Base-by-base conservation (phyloP, 176 grass and related monocot genomes). In the Juncus effusus region DNA sequence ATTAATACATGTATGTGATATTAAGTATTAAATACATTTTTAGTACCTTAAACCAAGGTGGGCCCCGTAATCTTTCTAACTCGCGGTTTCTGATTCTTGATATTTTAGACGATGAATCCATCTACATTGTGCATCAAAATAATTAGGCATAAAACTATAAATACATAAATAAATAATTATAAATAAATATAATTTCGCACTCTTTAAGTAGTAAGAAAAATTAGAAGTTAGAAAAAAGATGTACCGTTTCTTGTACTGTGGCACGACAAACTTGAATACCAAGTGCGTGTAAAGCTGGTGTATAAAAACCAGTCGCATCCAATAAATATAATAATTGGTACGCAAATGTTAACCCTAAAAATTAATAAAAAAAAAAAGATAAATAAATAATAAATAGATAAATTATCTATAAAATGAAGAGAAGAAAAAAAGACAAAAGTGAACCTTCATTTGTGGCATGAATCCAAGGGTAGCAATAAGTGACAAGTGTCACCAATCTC, bases 391-490 rank as follows among this genome's bases (percentile, higher is more conserved):
- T 70, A 62, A 39, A 59, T 13, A 71, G 36, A 62, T 37, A 54
- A 6, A 47, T 60, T 56, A 68, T 65, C 45, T 52, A 19, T 39
- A 61, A 13, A 64, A 65, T 66, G 12, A 36, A 58, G 36, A 15
- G 61, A 7, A 1, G 57, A 49, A 35, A 54, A 53, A 60, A 44
- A 7, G 71, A 36, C 73, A 74, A 42, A 19, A 37, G 36, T 62
- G 36, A 54, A 97, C 94, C 94, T 93, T 99, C 94, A 67, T 84
- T 89, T 16, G 85, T 99, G 3, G 88, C 94, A 84, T 99, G 94
- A 69, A 99, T 99, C 94, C 88, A 99, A 75, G 94, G 94, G 65
- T 99, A 99, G 81, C 85, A 99, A 89, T 80, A 74, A 78, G 78
- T 78, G 58, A 99, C 67, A 73, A 89, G 45, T 65, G 83, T 65